phyloP scores from a whole-genome alignment of 345 rosid species.

The Odontarrhena argentea region DNA sequence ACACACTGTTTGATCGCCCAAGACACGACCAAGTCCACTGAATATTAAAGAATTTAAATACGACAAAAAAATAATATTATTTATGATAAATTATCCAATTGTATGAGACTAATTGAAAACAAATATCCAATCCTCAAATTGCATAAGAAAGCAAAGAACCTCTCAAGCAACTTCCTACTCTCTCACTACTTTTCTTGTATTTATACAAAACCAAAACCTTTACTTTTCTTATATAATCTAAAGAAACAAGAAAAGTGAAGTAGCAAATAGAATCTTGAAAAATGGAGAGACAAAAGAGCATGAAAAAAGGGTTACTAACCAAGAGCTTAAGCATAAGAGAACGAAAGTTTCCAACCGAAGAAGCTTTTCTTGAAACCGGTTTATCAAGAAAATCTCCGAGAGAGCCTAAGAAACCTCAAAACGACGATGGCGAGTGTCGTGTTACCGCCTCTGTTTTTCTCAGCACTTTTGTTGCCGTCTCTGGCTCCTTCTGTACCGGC shows the following conservation, averaged over 20 bases:
- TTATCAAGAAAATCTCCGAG: slow-evolving; percentile 28
- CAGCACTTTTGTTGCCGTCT: slow-evolving; percentile 54
- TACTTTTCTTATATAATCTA: neutral
- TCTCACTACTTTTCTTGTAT: slow-evolving; percentile 1
- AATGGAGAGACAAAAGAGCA: slow-evolving; percentile 42
- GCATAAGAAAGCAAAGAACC: slow-evolving; percentile 11
- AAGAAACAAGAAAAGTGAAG: neutral
- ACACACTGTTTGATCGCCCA: slow-evolving; percentile 14
- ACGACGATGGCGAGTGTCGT: slow-evolving; percentile 41
- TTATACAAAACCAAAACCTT: neutral
- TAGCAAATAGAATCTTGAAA: neutral
- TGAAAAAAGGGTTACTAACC: slow-evolving; percentile 39
- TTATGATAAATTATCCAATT: slow-evolving; percentile 5
- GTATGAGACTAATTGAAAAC: slow-evolving; percentile 3
- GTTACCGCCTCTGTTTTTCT: slow-evolving; percentile 40
- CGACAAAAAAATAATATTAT: too few species aligned
- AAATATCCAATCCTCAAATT: slow-evolving; percentile 10
- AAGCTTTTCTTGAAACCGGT: slow-evolving; percentile 35
- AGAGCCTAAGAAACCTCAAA: slow-evolving; percentile 30
- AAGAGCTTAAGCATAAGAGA: slow-evolving; percentile 41
- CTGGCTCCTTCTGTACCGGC: slow-evolving; percentile 52
- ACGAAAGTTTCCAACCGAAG: slow-evolving; percentile 33
- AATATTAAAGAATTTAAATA: neutral
- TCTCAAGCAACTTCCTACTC: slow-evolving; percentile 19
- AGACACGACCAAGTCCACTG: slow-evolving; percentile 31